Conservation (phyloP, 2,329 filamentous ascomycete genomes). For the Hansfordia pulvinata region DNA sequence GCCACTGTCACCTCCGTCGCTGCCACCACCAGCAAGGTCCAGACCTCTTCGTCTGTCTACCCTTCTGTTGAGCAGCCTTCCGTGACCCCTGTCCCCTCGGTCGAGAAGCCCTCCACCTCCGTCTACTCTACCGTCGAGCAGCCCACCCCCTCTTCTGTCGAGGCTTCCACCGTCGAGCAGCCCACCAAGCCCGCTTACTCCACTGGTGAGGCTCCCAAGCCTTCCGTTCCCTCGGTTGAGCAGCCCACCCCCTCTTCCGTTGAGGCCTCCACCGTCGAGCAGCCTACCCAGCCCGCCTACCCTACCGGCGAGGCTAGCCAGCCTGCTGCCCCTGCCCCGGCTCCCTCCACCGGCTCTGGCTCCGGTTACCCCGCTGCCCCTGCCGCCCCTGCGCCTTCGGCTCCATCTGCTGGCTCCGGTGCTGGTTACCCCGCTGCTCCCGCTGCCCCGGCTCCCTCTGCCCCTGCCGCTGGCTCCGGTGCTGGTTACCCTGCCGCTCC, state of each 20-base stretch:
- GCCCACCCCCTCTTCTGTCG: conserved; percentile 1
- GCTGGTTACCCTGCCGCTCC: background rate
- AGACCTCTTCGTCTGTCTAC: conserved; percentile 4
- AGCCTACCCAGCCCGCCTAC: conserved; percentile 2
- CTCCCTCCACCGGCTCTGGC: no score
- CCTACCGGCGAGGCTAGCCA: no score
- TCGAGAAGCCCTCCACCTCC: conserved; percentile 5
- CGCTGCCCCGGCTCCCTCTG: no score
- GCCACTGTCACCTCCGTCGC: background rate
- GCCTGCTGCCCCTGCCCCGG: no score
- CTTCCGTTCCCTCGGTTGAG: conserved; percentile 5
- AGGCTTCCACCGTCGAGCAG: conserved; percentile 1
- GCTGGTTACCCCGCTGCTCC: background rate
- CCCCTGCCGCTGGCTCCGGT: no score
- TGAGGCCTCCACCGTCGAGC: conserved; percentile 2
- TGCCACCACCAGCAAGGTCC: conserved; percentile 8
- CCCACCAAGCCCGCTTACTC: conserved; percentile 1
- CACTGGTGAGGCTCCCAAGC: no score
- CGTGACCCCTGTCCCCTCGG: conserved; percentile 5
- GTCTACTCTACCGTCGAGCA: conserved; percentile 1
- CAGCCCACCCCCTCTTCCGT: background rate
- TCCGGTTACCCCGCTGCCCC: background rate
- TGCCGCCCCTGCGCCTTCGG: no score
- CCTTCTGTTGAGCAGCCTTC: no score
- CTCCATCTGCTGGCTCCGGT: no score